Evolutionary conservation across 1,284 basidiomycete genomes (phyloP).

Genomic region (Testicularia cyperi): DNA sequence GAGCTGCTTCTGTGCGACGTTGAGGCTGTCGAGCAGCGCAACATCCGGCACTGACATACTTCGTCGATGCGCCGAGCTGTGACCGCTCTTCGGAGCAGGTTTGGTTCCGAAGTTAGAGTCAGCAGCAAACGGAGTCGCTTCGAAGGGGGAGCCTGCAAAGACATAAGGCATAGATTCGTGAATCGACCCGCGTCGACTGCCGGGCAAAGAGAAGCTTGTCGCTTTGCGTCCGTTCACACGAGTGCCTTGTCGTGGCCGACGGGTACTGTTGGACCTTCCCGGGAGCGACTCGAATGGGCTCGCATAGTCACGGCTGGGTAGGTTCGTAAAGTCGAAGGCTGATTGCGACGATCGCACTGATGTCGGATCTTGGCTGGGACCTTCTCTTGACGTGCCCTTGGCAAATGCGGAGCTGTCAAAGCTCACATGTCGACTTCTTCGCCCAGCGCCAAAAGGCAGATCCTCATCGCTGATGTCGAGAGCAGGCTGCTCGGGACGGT

Average conservation of each 20-base stretch:
- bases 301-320: constrained; percentile 5
- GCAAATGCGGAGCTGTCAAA: constrained; percentile 23
- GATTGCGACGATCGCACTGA: constrained; percentile 8
- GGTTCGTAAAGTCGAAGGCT: constrained; percentile 11
- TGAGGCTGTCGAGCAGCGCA: constrained; percentile 37
- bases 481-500: constrained; percentile 17
- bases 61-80: constrained; percentile 11
- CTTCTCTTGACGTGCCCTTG: too few species aligned
- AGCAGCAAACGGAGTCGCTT: neutral
- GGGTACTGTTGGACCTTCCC: constrained; percentile 29
- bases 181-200: constrained; percentile 37
- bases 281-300: constrained; percentile 24
- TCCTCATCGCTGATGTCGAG: constrained; percentile 1
- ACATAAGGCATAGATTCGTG: too few species aligned
- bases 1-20: constrained; percentile 46
- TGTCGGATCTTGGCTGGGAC: too few species aligned
- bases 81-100: too few species aligned
- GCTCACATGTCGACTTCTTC: constrained; percentile 30
- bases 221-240: constrained; percentile 11
- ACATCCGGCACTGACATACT: constrained; percentile 19
- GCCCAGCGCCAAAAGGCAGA: neutral
- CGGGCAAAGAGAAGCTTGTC: constrained; percentile 35
- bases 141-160: constrained; percentile 8
- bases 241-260: constrained; percentile 21
- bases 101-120: too few species aligned